Conservation (phyloP, 331 rosid genomes). For the Malus hybrid region DNA sequence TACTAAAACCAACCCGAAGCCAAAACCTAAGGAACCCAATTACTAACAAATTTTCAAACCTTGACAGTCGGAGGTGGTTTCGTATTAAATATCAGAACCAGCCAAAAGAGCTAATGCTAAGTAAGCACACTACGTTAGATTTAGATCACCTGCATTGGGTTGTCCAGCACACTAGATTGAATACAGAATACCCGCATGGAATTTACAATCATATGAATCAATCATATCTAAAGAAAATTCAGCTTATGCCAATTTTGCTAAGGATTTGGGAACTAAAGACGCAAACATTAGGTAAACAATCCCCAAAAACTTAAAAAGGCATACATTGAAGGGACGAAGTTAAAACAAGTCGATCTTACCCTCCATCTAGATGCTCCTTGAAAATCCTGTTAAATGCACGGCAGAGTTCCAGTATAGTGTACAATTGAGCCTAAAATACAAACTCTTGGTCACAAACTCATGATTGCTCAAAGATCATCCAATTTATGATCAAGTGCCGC, state of each 20-base stretch:
- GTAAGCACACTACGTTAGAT: neutral
- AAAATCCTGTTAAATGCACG: slow-evolving; percentile 94
- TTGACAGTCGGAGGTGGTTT: too few species aligned
- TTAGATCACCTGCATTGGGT: neutral
- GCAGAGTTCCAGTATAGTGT: slow-evolving; percentile 87
- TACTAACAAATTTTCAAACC: neutral
- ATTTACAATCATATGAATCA: neutral
- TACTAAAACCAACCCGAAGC: neutral
- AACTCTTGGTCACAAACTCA: neutral
- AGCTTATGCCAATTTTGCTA: neutral
- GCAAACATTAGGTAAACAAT: neutral
- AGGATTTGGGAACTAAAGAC: neutral
- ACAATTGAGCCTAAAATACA: slow-evolving; percentile 76
- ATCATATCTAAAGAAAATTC: neutral
- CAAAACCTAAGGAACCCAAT: neutral
- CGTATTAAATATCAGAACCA: neutral
- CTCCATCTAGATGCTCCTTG: slow-evolving; percentile 99
- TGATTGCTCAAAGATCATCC: neutral
- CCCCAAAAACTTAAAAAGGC: neutral
- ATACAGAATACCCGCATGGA: neutral
- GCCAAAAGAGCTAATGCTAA: neutral
- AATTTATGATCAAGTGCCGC: neutral
- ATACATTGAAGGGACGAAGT: neutral
- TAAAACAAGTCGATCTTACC: slow-evolving; percentile 38
- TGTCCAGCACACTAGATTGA: neutral